These are phyloP conservation scores for Russula griseocarnosa DNA, from an alignment of 768 basidiomycete species.

Conservation along the genomic window DNA sequence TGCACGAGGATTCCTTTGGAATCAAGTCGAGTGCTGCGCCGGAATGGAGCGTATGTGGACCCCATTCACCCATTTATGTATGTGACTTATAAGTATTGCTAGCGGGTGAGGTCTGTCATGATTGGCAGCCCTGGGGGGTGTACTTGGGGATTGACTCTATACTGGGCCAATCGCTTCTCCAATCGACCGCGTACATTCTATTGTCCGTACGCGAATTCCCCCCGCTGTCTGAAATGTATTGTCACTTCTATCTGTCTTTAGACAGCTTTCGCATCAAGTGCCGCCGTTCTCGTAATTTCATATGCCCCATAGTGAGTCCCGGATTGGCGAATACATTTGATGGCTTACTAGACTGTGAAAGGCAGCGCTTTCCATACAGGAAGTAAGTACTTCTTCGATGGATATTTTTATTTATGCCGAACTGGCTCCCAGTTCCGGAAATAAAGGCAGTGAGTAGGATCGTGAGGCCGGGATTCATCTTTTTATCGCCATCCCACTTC, in stretches of 20 bases:
- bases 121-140: constrained; percentile 69
- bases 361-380: constrained; percentile 72
- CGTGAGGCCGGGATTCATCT: not conserved
- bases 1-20: constrained; percentile 65
- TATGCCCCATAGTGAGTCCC: constrained; percentile 66
- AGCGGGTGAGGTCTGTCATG: constrained; percentile 65
- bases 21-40: constrained; percentile 65
- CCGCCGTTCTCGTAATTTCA: constrained; percentile 56
- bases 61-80: not conserved
- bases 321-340: not conserved
- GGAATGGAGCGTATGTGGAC: constrained; percentile 50
- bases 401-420: constrained; percentile 5
- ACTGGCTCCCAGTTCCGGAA: constrained; percentile 53
- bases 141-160: constrained; percentile 51
- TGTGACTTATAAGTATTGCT: constrained; percentile 18
- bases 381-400: constrained; percentile 46
- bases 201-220: constrained; percentile 50
- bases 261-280: constrained; percentile 60
- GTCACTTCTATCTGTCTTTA: constrained; percentile 30
- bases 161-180: constrained; percentile 58
- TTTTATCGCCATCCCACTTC: not conserved
- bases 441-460: constrained; percentile 61
- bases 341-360: constrained; percentile 4
- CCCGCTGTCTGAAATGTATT: not conserved
- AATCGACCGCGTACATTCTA: constrained; percentile 59